A percentile compares a stretch with the other conserved stretches of the same genome.
Conservation (phyloP, 192 early-diverging fungal species). For the Podila epigama region DNA sequence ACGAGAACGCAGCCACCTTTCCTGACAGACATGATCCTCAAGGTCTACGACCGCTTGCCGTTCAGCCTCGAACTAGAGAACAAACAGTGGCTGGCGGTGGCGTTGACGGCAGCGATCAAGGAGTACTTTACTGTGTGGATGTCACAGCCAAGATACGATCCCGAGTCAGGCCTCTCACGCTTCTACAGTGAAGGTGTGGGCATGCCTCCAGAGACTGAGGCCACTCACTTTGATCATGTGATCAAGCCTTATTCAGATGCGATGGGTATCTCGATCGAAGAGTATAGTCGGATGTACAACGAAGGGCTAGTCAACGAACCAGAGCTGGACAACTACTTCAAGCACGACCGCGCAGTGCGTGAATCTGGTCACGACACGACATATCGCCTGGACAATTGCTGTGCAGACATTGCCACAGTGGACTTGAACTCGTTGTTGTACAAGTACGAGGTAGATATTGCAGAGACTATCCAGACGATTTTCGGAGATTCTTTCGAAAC, state of each 20-base stretch:
- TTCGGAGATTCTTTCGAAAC: conserved; percentile 66
- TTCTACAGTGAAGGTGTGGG: conserved; percentile 91
- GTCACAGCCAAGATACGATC: conserved; percentile 78
- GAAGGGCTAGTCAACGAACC: conserved; percentile 74
- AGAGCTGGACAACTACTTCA: conserved; percentile 92
- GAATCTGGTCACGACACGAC: conserved; percentile 98
- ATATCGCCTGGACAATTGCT: conserved; percentile 90
- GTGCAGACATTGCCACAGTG: conserved; percentile 91
- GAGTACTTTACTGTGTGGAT: conserved; percentile 96
- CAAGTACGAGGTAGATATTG: conserved; percentile 96
- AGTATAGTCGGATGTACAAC: conserved; percentile 80
- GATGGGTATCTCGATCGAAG: conserved; percentile 68
- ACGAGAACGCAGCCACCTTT: conserved; percentile 98
- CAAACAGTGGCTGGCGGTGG: conserved; percentile 75
- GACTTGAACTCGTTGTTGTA: conserved; percentile 94
- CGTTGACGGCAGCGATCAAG: conserved; percentile 81
- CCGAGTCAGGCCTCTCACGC: conserved; percentile 77
- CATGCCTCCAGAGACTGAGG: conserved; percentile 98
- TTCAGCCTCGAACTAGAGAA: conserved; percentile 56
- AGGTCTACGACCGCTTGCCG: conserved; percentile 73
- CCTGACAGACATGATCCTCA: conserved; percentile 93
- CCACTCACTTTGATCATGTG: conserved; percentile 87
- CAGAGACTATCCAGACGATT: conserved; percentile 67
- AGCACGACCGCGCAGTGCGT: conserved; percentile 96
- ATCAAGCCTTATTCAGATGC: conserved; percentile 80